Evolutionary conservation across 768 basidiomycete species (phyloP).

Genomic region (Leccinum variicolor): DNA sequence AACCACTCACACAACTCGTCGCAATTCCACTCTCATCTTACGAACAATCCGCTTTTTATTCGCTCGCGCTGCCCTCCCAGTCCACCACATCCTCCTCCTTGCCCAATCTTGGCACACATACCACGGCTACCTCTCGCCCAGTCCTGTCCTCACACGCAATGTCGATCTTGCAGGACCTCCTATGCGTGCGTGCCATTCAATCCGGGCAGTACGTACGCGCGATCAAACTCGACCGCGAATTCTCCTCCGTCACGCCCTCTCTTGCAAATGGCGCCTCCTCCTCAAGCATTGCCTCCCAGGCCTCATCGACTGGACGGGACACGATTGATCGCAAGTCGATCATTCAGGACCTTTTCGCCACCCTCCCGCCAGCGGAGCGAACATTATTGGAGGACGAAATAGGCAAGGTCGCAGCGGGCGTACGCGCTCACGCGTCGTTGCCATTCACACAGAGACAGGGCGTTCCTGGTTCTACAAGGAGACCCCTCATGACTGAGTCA

Average conservation of each 20-base stretch:
- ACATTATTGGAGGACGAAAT: constrained; percentile 59
- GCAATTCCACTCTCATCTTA: constrained; percentile 61
- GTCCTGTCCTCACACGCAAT: constrained; percentile 45
- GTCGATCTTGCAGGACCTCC: constrained; percentile 69
- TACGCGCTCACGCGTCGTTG: constrained; percentile 10
- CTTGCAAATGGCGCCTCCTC: constrained; percentile 5
- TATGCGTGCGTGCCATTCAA: constrained; percentile 74
- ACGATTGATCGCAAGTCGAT: constrained; percentile 55
- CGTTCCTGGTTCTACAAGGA: constrained; percentile 14
- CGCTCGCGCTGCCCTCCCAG: constrained; percentile 52
- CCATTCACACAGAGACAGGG: constrained; percentile 3
- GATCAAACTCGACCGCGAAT: constrained; percentile 69
- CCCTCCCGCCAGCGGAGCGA: constrained; percentile 62
- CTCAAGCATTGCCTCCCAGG: constrained; percentile 26
- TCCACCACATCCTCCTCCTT: constrained; percentile 11
- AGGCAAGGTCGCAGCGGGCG: constrained; percentile 32
- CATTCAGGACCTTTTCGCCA: constrained; percentile 65
- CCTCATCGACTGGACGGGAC: constrained; percentile 21
- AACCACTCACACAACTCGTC: constrained; percentile 59
- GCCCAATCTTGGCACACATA: constrained; percentile 4
- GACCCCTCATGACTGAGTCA: constrained; percentile 25
- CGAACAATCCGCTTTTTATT: constrained; percentile 58
- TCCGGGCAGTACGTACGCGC: constrained; percentile 68
- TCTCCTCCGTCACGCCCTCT: constrained; percentile 42
- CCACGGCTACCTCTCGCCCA: not conserved